phyloP scores from a whole-genome alignment of 768 basidiomycete species.

The Harrya chromipes region DNA sequence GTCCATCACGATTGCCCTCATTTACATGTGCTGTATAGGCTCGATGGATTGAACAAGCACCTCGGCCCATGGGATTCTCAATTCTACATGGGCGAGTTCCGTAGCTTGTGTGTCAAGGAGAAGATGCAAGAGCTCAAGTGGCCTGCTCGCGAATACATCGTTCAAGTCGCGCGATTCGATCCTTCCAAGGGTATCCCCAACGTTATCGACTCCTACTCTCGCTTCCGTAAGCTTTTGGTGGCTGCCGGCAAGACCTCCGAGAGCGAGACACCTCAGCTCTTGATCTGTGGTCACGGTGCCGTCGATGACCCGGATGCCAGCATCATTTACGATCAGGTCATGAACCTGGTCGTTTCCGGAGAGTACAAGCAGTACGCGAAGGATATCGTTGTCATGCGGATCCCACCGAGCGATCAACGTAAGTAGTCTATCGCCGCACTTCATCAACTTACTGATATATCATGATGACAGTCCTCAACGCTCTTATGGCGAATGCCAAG shows the following conservation, averaged over 20 bases:
- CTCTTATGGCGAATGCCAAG: slow-evolving; percentile 84
- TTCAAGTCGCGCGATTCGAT: slow-evolving; percentile 95
- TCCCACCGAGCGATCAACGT: slow-evolving; percentile 85
- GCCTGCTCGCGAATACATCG: slow-evolving; percentile 81
- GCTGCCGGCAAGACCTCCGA: slow-evolving; percentile 41
- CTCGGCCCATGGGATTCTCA: slow-evolving; percentile 77
- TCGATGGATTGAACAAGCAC: slow-evolving; percentile 95
- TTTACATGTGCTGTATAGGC: slow-evolving; percentile 40
- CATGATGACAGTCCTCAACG: slow-evolving; percentile 64
- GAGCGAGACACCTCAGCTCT: slow-evolving; percentile 65
- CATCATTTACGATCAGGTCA: slow-evolving; percentile 82
- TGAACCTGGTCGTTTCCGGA: slow-evolving; percentile 53
- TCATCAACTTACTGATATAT: slow-evolving; percentile 2
- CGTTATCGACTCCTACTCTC: slow-evolving; percentile 84
- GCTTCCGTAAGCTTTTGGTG: slow-evolving; percentile 68
- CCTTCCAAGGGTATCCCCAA: slow-evolving; percentile 81
- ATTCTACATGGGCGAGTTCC: slow-evolving; percentile 89
- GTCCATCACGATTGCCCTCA: slow-evolving; percentile 5
- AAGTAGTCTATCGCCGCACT: slow-evolving; percentile 25
- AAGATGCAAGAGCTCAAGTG: slow-evolving; percentile 78
- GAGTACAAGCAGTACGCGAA: slow-evolving; percentile 51
- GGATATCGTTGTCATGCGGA: slow-evolving; percentile 74
- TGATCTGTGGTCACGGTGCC: slow-evolving; percentile 87
- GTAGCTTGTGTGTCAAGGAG: slow-evolving; percentile 68
- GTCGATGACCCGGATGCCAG: slow-evolving; percentile 95